Evolutionary conservation across 2,329 filamentous ascomycete species (phyloP).

Genomic region (Phyllosticta citrichinensis): DNA sequence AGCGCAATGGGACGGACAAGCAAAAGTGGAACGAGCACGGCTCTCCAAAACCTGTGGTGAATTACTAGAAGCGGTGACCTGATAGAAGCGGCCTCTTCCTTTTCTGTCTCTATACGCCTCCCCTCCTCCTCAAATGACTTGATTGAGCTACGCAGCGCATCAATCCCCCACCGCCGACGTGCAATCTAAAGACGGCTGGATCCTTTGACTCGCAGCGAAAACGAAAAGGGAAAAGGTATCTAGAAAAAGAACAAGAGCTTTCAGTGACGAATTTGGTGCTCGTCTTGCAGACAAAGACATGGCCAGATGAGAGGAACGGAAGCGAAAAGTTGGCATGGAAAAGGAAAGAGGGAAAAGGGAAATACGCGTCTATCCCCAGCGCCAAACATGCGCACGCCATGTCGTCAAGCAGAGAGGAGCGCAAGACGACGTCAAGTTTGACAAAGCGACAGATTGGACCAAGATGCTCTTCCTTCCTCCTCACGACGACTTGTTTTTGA

Average conservation of each 20-base stretch:
- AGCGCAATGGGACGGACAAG: too few species aligned
- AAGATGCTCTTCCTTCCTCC: background rate
- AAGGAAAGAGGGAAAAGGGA: too few species aligned
- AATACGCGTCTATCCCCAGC: too few species aligned
- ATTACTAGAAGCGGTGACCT: background rate
- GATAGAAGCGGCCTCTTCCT: background rate
- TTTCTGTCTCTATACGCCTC: background rate
- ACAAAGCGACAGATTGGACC: background rate
- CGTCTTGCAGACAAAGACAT: background rate
- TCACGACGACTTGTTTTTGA: background rate
- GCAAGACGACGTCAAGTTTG: background rate
- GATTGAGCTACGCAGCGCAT: too few species aligned
- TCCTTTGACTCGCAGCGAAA: background rate
- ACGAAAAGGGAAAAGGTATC: background rate
- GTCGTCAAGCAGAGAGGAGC: background rate
- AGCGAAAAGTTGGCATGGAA: background rate
- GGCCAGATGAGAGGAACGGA: background rate
- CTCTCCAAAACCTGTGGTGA: background rate
- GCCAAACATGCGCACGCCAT: too few species aligned
- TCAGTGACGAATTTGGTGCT: too few species aligned
- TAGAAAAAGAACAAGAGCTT: background rate
- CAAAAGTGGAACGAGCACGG: background rate
- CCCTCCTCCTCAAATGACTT: too few species aligned
- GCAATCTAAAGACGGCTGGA: too few species aligned
- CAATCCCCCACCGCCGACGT: too few species aligned